Evolutionary conservation across 2,329 filamentous ascomycete genomes (phyloP), one percentile per base, ranked within the genome.

Genomic region (Penicillium sp.): DNA sequence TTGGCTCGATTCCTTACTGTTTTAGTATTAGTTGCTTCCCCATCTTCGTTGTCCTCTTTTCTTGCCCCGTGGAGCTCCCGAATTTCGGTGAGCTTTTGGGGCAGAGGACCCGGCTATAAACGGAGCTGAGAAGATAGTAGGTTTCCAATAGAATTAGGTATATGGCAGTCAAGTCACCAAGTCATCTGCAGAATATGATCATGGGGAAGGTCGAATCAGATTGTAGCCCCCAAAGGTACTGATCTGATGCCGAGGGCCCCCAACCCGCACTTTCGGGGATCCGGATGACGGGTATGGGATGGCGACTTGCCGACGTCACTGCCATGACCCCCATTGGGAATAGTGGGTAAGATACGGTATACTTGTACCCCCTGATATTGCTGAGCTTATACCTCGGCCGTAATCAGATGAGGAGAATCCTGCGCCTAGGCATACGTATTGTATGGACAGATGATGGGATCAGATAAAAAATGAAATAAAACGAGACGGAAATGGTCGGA

Each of bases 271-370:
- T 42, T 54, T 60, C 65, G 65, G 62, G 48, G 45, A 54, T 58
- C 55, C 62, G 60, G 63, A 62, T 65, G 62, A 53, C 62, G 65
- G 58, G 55, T 62, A 58, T 60, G 46, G 57, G 57, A 67, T 64
- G 63, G 59, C 62, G 61, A 69, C 62, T 62, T 67, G 60, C 62
- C 67, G 66, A 72, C 70, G 70, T 73, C 70, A 72, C 66, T 65
- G 58, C 61, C 62, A 60, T 45, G 48, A 16, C 19, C 48, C 23
- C 14, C 35, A 37, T 50, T 23, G 16, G 33, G 33, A 16, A 50
- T 50, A 50, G 31, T 42, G 33, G 48, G 23, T 48, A 31, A 21
- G 14, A 31, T 33, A 48, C 26, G 23, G 33, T 43, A 54, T 33
- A 26, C 25, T 23, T 25, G 45, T 45, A 50, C 23, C 37, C 37